Evolutionary conservation across 1,284 basidiomycete genomes (phyloP), one percentile per base, ranked within the genome.

Genomic region (Phaffia rhodozyma): DNA sequence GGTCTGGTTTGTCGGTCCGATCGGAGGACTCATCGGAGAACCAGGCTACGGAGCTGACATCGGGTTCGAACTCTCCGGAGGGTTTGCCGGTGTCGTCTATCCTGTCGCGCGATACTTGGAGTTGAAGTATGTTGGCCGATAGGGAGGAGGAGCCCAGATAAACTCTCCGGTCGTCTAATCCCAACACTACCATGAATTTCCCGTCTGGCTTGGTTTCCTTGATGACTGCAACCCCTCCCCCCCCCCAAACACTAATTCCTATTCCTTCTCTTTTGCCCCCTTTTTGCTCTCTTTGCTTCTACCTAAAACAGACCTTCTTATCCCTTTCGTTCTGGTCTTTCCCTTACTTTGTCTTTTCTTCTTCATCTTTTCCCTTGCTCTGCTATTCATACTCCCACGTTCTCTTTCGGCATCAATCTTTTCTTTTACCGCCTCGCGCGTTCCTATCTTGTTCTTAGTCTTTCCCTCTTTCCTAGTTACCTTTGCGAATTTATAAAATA

Each of bases 91-190:
- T 11, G 60, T 76, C 53, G 61, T 66, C n/a, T 76, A 69, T 65
- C 73, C 74, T n/a, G 16, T 69, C 20, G 67, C 72, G 58, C 69
- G 75, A 9, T 69, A 65, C 60, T 50, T 74, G 30, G 75, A 76
- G 67, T 59, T 67, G 53, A 70, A 66, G 54, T 69, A 57, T 56
- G 43, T 69, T n/a, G 69, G 70, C 9, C 63, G 70, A 30, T 72
- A 68, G 58, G 20, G 23, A 62, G 23, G 51, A 43, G 38, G 38
- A 43, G 7, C 38, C 38, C 5, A 43, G 13, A 43, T 16, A 43
- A 43, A 43, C 38, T 43, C 38, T 43, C 38, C 38, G 38, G 38
- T 43, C 38, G 38, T 43, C 38, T 43, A 11, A 43, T 43, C 2
- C 38, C 16, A 5, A 5, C 9, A 7, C 38, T 43, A 16, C 38